Percentiles rank a stretch among this genome's conserved stretches.
phyloP scores from a whole-genome alignment of 345 rosid genomes.

The Lepidium aucheri region DNA sequence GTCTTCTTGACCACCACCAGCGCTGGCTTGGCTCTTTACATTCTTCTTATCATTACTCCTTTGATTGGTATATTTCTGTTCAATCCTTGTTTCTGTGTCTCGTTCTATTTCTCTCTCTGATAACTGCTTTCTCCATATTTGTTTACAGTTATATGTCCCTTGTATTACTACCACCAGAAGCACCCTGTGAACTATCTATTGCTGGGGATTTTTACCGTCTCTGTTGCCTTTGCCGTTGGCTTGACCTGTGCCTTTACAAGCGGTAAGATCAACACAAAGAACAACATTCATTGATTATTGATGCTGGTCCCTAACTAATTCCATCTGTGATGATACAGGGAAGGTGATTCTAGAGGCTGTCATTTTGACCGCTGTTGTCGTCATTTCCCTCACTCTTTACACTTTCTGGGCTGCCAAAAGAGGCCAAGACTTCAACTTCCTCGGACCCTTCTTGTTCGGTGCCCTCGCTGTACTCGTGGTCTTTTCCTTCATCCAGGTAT shows the following conservation, averaged over 20 bases:
- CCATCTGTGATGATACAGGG: slow-evolving; percentile 27
- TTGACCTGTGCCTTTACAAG: slow-evolving; percentile 83
- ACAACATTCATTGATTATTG: too few relatives aligned
- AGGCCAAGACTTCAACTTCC: slow-evolving; percentile 85
- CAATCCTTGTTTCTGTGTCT: background rate
- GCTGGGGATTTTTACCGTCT: slow-evolving; percentile 64
- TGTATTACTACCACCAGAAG: slow-evolving; percentile 76
- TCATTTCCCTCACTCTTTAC: slow-evolving; percentile 67
- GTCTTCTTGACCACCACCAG: slow-evolving; percentile 53
- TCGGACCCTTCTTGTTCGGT: slow-evolving; percentile 88
- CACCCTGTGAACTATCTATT: slow-evolving; percentile 83
- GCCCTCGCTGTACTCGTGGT: slow-evolving; percentile 55
- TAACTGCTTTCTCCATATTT: background rate
- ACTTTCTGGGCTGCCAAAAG: slow-evolving; percentile 94
- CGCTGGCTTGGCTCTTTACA: slow-evolving; percentile 70
- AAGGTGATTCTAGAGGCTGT: slow-evolving; percentile 72
- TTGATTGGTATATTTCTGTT: slow-evolving; percentile 41
- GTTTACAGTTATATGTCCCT: slow-evolving; percentile 62
- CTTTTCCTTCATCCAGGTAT: slow-evolving; percentile 73
- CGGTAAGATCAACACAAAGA: slow-evolving; percentile 14
- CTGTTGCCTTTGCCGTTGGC: slow-evolving; percentile 72
- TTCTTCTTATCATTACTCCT: slow-evolving; percentile 62
- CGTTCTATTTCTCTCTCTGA: background rate
- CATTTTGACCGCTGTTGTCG: slow-evolving; percentile 69
- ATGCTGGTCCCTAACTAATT: too few relatives aligned